Base-by-base conservation (phyloP, 1,284 basidiomycete genomes). In the Fomes fomentarius region DNA sequence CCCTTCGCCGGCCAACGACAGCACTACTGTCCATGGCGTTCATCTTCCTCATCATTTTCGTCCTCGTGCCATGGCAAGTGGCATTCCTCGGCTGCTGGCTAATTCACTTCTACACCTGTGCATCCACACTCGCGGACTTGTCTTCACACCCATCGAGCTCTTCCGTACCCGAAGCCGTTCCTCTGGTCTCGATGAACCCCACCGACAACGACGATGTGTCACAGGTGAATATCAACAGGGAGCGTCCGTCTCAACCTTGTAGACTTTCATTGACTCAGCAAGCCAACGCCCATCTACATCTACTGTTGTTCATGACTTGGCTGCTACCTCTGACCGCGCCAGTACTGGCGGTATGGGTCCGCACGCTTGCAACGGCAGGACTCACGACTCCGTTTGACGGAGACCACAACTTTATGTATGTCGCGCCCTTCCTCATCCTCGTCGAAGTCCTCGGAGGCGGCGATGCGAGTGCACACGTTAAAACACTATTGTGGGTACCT, bases 51-150 rank as follows among this genome's bases (percentile, higher is more conserved):
- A 73, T 88, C 12, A 85, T 94, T 38, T 81, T 87, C 58, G 63
- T 93, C 25, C 74, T 93, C 52, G 77, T 96, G 19, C 95, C 96
- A 0, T 94, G 93, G 81, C 94, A 97, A 71, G 90, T 96, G 28
- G 93, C 89, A 1, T 94, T 91, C 68, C 79, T 96, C 14, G 85
- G 91, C 31, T 85, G 87, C 59, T 93, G 89, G 80, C 61, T 89
- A 14, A 82, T 93, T 37, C 91, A 95, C 57, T 74, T 93, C 42
- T 76, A 81, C 62, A 84, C 82, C 37, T 89, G 85, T 64, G 79
- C 80, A 12, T 69, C 71, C 11, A 67, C 60, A 43, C 37, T 58
- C 34, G 42, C 61, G 34, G 41, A 56, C 5, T 37, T 57, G 17
- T 57, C 57, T 22, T 43, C 53, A 21, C 35, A 30, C 17, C 19